These are phyloP conservation scores for Colletotrichum gloeosporioides DNA, from an alignment of 2,329 filamentous ascomycete genomes.

Conservation along the genomic window DNA sequence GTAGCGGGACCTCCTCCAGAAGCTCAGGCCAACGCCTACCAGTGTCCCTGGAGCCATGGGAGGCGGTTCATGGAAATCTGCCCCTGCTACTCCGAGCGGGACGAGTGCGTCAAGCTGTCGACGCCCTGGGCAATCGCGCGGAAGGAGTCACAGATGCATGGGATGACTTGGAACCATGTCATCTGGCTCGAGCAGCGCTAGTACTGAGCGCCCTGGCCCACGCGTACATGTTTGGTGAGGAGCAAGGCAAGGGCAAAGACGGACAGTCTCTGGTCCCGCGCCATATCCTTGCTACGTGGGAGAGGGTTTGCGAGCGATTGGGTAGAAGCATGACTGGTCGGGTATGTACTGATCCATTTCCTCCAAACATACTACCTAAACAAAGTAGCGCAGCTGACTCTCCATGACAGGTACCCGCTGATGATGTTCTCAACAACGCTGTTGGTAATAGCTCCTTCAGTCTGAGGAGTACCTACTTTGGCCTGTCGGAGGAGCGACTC, in stretches of 20 bases:
- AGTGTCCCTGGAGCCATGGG: conserved; percentile 6
- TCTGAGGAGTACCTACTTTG: conserved; percentile 8
- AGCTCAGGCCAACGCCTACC: neutral
- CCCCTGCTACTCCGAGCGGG: neutral
- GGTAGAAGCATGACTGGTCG: conserved; percentile 4
- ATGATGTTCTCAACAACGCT: conserved; percentile 17
- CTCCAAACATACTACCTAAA: neutral
- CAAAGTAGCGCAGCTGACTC: neutral
- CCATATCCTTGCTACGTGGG: conserved; percentile 1
- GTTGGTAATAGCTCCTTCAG: neutral
- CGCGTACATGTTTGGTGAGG: conserved; percentile 12
- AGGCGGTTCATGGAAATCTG: neutral
- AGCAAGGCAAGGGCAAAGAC: neutral
- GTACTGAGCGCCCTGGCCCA: conserved; percentile 12
- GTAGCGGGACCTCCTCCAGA: neutral
- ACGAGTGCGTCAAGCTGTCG: conserved; percentile 8
- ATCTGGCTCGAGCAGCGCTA: conserved; percentile 5
- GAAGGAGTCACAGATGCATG: neutral
- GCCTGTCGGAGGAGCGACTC: conserved; percentile 8
- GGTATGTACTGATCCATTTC: neutral
- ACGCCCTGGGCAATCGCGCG: neutral
- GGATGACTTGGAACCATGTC: neutral
- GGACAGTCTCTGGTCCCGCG: neutral
- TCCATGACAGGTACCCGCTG: conserved; percentile 3
- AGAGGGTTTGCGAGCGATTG: neutral